Percentiles rank a stretch among this genome's conserved stretches.
Conservation (phyloP, 345 rosid genomes). For the Camelina laxa region DNA sequence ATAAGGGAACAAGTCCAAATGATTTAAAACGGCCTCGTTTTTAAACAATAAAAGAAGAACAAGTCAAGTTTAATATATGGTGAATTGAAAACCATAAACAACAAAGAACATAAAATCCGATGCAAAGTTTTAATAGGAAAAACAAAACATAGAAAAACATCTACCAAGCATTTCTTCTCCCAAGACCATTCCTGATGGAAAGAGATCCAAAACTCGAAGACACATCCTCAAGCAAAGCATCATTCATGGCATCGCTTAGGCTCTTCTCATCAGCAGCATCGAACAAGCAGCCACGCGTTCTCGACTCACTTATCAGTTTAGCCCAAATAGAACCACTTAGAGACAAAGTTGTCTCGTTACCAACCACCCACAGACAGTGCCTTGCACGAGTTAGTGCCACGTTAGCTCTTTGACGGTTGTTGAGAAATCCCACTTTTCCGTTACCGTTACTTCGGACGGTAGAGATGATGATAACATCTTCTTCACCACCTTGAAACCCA, state of each 20-base stretch:
- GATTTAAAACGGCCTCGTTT: no score
- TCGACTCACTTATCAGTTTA: constrained; percentile 42
- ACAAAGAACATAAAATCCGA: neutral
- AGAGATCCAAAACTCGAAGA: constrained; percentile 18
- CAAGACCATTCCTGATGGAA: neutral
- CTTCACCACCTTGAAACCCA: constrained; percentile 57
- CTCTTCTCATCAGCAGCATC: constrained; percentile 41
- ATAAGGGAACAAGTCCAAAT: no score
- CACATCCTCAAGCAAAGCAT: constrained; percentile 31
- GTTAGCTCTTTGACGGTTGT: constrained; percentile 42
- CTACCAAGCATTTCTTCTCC: constrained; percentile 8
- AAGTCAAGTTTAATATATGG: no score
- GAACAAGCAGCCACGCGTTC: constrained; percentile 37
- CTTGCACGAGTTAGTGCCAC: constrained; percentile 50
- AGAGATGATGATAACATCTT: constrained; percentile 51
- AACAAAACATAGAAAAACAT: neutral
- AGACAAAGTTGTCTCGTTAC: constrained; percentile 46
- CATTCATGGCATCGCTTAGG: constrained; percentile 29
- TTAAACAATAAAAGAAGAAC: no score
- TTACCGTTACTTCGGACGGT: constrained; percentile 49
- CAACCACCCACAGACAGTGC: constrained; percentile 51
- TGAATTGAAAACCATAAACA: neutral
- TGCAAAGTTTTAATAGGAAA: neutral
- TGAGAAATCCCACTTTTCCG: constrained; percentile 48
- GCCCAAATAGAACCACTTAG: constrained; percentile 46